Conservation (phyloP, 2,329 filamentous ascomycete species). For the Fusarium sp. region DNA sequence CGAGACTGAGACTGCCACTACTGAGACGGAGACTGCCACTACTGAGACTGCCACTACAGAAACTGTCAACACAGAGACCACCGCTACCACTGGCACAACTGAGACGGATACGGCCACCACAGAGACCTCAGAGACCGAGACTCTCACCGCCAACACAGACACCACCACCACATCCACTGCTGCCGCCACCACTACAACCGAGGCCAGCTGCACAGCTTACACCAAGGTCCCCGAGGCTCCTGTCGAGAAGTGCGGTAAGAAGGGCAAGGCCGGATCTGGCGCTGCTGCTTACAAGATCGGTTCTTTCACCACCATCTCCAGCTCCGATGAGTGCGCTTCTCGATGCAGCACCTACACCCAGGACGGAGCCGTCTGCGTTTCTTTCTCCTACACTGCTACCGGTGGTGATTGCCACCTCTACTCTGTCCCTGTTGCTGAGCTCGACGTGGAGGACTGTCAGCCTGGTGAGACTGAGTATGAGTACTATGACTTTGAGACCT, state of each 20-base stretch:
- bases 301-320: neutral
- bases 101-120: neutral
- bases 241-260: neutral
- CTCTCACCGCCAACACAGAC: neutral
- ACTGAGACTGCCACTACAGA: neutral
- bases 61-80: neutral
- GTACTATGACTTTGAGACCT: conserved; percentile 1
- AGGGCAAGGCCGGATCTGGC: neutral
- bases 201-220: conserved; percentile 3
- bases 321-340: neutral
- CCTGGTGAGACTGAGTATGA: no score
- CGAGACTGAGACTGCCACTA: neutral
- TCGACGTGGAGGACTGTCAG: neutral
- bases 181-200: neutral
- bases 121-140: no score
- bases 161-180: neutral
- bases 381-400: neutral
- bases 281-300: neutral
- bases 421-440: neutral
- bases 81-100: neutral
- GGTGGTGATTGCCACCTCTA: neutral
- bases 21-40: neutral
- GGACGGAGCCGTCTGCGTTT: neutral
- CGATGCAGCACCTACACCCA: neutral
- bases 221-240: neutral